phyloP scores from a whole-genome alignment of 768 basidiomycete species.

The Mycena venus region DNA sequence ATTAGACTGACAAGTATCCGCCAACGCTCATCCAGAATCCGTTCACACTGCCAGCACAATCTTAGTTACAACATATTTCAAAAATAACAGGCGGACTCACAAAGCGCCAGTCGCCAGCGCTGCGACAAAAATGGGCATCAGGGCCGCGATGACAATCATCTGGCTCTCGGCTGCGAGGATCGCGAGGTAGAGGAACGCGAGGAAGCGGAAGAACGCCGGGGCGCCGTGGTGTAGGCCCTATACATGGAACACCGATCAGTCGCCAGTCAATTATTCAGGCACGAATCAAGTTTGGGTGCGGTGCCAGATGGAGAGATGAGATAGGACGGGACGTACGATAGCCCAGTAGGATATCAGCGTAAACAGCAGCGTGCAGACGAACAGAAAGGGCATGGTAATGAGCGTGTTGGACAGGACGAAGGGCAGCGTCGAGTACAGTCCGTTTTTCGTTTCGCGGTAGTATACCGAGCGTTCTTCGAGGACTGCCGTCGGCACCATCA shows the following conservation, averaged over 20 bases:
- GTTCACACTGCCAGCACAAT: constrained; percentile 49
- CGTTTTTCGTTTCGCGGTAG: constrained; percentile 69
- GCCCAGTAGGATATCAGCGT: constrained; percentile 66
- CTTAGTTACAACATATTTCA: background rate
- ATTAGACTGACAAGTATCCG: constrained; percentile 54
- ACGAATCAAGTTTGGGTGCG: too few relatives aligned
- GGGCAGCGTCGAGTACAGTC: constrained; percentile 65
- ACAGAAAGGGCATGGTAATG: constrained; percentile 67
- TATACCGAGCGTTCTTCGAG: constrained; percentile 72
- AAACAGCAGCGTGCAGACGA: constrained; percentile 62
- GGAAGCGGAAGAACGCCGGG: constrained; percentile 66
- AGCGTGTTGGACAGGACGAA: constrained; percentile 69
- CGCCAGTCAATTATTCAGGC: background rate
- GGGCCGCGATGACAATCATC: constrained; percentile 61
- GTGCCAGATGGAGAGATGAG: background rate
- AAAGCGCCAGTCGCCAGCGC: constrained; percentile 69
- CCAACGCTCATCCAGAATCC: constrained; percentile 74
- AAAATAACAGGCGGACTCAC: constrained; percentile 26
- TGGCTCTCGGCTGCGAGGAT: constrained; percentile 68
- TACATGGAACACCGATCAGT: background rate
- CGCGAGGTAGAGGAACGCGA: constrained; percentile 66
- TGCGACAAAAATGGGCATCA: constrained; percentile 71
- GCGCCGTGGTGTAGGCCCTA: constrained; percentile 66
- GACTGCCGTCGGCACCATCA: constrained; percentile 43
- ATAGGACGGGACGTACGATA: constrained; percentile 53